Evolutionary conservation across 2,329 filamentous ascomycete genomes (phyloP).

Genomic region (Alternaria viburni): DNA sequence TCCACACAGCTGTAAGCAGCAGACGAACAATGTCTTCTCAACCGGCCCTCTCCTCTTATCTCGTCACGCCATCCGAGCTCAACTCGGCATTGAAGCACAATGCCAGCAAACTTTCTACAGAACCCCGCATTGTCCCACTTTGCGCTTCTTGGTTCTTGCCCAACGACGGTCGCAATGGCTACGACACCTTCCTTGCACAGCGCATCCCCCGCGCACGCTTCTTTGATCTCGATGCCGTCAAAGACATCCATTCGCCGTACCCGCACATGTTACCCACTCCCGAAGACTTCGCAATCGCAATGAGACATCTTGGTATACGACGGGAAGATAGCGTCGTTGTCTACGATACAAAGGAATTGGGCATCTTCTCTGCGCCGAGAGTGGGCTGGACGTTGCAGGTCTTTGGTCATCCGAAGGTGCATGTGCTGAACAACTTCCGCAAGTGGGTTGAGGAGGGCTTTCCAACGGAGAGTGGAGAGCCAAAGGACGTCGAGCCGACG

Average conservation of each 20-base stretch:
- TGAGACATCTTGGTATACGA: constrained; percentile 86
- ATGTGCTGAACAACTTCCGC: constrained; percentile 94
- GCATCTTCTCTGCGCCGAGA: constrained; percentile 91
- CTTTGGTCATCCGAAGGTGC: constrained; percentile 88
- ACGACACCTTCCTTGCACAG: constrained; percentile 78
- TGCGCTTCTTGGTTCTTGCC: constrained; percentile 97
- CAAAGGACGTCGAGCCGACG: constrained; percentile 55
- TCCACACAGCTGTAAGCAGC: constrained; percentile 14
- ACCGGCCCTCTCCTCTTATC: constrained; percentile 72
- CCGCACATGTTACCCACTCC: constrained; percentile 94
- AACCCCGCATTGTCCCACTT: constrained; percentile 83
- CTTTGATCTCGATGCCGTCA: constrained; percentile 93
- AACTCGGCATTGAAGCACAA: constrained; percentile 82
- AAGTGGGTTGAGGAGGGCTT: constrained; percentile 87
- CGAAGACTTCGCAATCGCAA: constrained; percentile 81
- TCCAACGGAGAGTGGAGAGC: constrained; percentile 79
- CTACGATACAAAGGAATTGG: constrained; percentile 89
- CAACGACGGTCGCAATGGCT: constrained; percentile 83
- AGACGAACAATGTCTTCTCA: constrained; percentile 38
- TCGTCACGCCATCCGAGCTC: constrained; percentile 85
- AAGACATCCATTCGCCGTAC: constrained; percentile 86
- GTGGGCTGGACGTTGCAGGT: constrained; percentile 92
- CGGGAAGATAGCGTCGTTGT: constrained; percentile 90
- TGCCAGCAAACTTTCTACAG: constrained; percentile 78
- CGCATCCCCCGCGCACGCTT: constrained; percentile 91